Evolutionary conservation across 1,284 basidiomycete genomes (phyloP), one percentile per base, ranked within the genome.

Genomic region (Meira nashicola): DNA sequence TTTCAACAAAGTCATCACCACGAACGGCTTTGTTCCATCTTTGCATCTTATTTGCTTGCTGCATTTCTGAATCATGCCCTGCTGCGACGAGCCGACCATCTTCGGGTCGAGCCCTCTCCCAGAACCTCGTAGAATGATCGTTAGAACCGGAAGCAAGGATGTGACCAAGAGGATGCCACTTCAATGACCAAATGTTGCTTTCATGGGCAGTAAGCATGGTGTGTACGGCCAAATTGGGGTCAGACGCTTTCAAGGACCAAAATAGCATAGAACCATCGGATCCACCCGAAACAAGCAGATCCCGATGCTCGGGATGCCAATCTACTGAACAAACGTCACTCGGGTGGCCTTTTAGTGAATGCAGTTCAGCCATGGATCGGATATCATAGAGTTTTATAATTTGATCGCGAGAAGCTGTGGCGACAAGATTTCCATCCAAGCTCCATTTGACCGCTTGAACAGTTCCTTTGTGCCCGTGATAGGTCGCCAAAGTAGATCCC

Each of bases 381-480:
- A 98, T 94, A 76, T 98, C 95, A 76, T 96, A 98, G n/a, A 98
- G 86, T 38, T 93, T 88, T 51, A 96, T 87, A 15, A 89, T 89
- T 77, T 93, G 91, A 77, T 98, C 94, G 41, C 94, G 84, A 7
- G 90, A 92, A 0, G 90, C 94, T 41, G 92, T 94, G 2, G 93
- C 94, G 7, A 98, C 86, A 39, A 92, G 82, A 74, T 96, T 87
- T 3, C 94, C 94, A 68, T 92, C 89, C 0, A 92, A 91, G 44
- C 88, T 91, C 92, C 94, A 98, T 12, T 86, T 83, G 23, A 92
- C 83, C 0, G 92, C 88, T 79, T 97, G 93, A 43, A 98, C 87
- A 0, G 93, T 96, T 67, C 96, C 95, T 82, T 97, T 97, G 80
- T 97, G 93, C 58, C 91, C 88, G 78, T 96, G 92, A 40, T 54